Percentiles rank a stretch among this genome's conserved stretches.
These are phyloP conservation scores for Malbranchea zuffiana DNA, from an alignment of 2,329 filamentous ascomycete genomes.

Conservation along the genomic window DNA sequence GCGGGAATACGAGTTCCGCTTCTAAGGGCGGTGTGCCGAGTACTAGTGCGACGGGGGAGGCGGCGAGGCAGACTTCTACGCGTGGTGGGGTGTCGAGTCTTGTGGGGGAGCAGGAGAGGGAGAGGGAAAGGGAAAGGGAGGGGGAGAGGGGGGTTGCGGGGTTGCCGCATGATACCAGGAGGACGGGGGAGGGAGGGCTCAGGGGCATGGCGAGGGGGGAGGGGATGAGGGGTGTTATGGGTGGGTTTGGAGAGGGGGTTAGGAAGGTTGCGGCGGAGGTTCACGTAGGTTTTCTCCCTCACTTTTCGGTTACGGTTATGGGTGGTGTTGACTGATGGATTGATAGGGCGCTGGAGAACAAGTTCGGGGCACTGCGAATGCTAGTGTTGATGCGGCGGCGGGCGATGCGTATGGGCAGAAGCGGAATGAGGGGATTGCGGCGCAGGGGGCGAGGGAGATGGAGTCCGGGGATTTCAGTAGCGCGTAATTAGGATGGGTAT, in stretches of 20 bases:
- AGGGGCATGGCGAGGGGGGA: too few species aligned
- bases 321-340: neutral
- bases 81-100: neutral
- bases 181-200: neutral
- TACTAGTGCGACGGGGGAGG: conserved; percentile 5
- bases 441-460: conserved; percentile 2
- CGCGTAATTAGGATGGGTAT: too few species aligned
- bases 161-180: neutral
- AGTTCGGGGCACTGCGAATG: conserved; percentile 4
- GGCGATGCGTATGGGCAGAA: conserved; percentile 1
- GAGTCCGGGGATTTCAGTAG: conserved; percentile 6
- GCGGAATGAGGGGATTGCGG: conserved; percentile 2
- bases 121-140: conserved; percentile 1
- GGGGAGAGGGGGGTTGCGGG: neutral
- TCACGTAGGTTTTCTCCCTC: conserved; percentile 3
- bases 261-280: conserved; percentile 1
- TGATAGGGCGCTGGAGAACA: conserved; percentile 6
- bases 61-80: neutral
- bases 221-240: neutral
- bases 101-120: neutral
- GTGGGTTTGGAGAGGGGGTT: conserved; percentile 4
- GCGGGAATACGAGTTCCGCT: too few species aligned
- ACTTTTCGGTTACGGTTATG: neutral
- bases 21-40: too few species aligned
- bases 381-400: conserved; percentile 4